These are phyloP conservation scores for Artomyces pyxidatus DNA, from an alignment of 768 basidiomycete species.

Conservation along the genomic window DNA sequence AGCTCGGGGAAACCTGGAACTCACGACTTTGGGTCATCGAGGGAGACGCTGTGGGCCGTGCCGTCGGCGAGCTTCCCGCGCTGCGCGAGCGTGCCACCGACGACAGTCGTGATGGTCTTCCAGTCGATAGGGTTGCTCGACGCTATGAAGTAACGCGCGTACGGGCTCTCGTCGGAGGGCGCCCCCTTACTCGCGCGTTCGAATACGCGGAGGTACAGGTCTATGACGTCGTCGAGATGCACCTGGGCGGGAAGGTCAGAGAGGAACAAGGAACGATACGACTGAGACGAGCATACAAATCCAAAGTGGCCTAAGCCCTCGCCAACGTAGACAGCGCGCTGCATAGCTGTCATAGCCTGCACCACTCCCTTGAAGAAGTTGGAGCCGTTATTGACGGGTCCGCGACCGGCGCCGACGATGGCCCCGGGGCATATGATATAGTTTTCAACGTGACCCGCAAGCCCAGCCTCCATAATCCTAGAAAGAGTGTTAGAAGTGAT, in stretches of 20 bases:
- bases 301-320: slow-evolving; percentile 6
- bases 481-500: neutral
- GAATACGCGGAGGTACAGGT: slow-evolving; percentile 4
- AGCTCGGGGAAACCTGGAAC: no score
- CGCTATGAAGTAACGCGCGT: slow-evolving; percentile 9
- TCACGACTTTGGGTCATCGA: no score
- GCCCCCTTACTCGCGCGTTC: neutral
- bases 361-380: neutral
- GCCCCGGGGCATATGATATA: slow-evolving; percentile 7
- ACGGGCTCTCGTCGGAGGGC: slow-evolving; percentile 4
- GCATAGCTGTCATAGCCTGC: neutral
- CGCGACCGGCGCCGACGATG: slow-evolving; percentile 2
- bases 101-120: slow-evolving; percentile 1
- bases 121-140: neutral
- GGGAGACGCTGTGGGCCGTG: slow-evolving; percentile 2
- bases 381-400: slow-evolving; percentile 2
- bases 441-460: neutral
- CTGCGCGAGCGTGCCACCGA: neutral
- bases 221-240: slow-evolving; percentile 3
- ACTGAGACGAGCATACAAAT: neutral
- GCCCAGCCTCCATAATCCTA: slow-evolving; percentile 3
- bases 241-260: neutral
- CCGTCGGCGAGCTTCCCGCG: slow-evolving; percentile 2
- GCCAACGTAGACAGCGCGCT: slow-evolving; percentile 4
- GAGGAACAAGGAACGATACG: neutral